Conservation (phyloP, 164 flowering plant species). For the Stephania cephalantha region DNA sequence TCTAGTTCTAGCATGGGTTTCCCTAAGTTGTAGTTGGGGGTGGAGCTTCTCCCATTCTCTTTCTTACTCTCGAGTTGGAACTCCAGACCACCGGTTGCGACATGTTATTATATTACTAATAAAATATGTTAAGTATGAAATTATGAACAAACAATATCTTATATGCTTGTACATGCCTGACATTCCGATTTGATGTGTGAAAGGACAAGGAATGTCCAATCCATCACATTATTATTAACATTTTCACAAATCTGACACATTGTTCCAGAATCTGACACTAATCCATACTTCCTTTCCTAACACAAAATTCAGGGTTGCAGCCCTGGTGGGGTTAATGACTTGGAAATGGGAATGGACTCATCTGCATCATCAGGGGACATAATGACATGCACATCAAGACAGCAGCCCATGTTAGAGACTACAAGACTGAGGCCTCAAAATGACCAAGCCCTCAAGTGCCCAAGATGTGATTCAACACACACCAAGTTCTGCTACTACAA, state of each 20-base stretch:
- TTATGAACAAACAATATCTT: neutral
- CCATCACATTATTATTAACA: neutral
- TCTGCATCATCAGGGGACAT: conserved; percentile 53
- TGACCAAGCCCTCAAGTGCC: conserved; percentile 67
- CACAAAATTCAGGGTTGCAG: conserved; percentile 26
- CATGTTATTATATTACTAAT: neutral
- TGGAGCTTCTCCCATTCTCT: too few species aligned
- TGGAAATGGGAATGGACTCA: conserved; percentile 45
- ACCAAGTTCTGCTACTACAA: conserved; percentile 86
- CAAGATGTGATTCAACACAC: conserved; percentile 72
- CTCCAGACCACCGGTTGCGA: neutral
- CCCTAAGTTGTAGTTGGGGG: too few species aligned
- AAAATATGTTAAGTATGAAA: neutral
- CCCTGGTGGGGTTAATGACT: conserved; percentile 23
- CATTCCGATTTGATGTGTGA: conserved; percentile 7
- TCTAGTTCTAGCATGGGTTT: too few species aligned
- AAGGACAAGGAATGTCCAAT: conserved; percentile 8
- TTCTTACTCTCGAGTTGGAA: neutral
- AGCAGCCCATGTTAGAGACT: conserved; percentile 29
- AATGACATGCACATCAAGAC: conserved; percentile 40
- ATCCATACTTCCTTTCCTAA: neutral
- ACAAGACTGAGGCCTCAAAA: conserved; percentile 59
- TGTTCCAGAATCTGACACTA: conserved; percentile 10
- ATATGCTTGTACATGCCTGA: neutral
- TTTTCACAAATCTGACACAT: neutral